A percentile compares a stretch with the other conserved stretches of the same genome.
These are phyloP conservation scores for Pyrus hybrid DNA, from an alignment of 331 rosid genomes.

Conservation along the genomic window DNA sequence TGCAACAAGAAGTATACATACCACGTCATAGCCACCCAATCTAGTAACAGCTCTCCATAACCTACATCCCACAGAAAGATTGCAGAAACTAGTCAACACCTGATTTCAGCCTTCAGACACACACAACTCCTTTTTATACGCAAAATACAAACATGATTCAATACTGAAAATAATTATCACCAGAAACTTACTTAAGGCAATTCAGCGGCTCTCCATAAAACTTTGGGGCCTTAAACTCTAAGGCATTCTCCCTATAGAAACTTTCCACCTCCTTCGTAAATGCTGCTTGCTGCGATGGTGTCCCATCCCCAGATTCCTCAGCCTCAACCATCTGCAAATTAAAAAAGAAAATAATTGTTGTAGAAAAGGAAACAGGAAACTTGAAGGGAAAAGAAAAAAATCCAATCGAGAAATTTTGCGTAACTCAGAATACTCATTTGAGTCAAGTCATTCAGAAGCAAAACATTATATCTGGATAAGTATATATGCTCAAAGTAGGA, in stretches of 20 bases:
- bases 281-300: constrained; percentile 27
- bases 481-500: neutral
- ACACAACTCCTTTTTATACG: neutral
- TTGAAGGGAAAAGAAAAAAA: neutral
- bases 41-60: constrained; percentile 80
- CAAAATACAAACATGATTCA: neutral
- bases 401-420: neutral
- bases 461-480: neutral
- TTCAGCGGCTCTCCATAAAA: constrained; percentile 72
- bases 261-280: constrained; percentile 64
- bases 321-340: constrained; percentile 36
- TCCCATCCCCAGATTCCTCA: constrained; percentile 54
- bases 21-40: constrained; percentile 80
- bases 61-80: constrained; percentile 35
- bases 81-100: constrained; percentile 2
- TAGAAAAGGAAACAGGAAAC: neutral
- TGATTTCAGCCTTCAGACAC: neutral
- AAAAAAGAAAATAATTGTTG: neutral
- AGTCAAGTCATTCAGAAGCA: neutral
- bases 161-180: neutral
- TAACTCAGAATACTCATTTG: neutral
- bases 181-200: constrained; percentile 60
- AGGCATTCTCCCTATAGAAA: constrained; percentile 49
- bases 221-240: constrained; percentile 78
- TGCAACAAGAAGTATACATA: constrained; percentile 20